A percentile compares a stretch with the other conserved stretches of the same genome.
Conservation (phyloP, 768 basidiomycete species). For the Rhodotorula kratochvilovae region DNA sequence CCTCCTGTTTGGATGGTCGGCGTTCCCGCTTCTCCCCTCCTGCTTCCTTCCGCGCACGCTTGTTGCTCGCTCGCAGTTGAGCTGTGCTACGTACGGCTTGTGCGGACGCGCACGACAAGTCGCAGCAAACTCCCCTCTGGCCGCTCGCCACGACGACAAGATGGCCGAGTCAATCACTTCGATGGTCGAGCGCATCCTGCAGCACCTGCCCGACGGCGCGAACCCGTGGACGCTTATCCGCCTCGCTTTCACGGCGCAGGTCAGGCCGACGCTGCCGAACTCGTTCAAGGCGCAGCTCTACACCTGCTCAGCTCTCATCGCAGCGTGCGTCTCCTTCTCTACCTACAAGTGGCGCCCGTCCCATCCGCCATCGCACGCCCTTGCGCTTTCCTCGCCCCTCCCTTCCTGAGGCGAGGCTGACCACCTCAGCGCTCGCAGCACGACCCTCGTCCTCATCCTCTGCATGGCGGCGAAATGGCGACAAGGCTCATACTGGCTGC, state of each 20-base stretch:
- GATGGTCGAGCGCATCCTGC: neutral
- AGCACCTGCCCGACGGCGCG: neutral
- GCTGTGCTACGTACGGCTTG: no score
- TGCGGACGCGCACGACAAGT: no score
- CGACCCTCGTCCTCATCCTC: neutral
- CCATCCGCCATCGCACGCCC: no score
- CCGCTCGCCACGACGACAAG: no score
- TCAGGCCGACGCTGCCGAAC: neutral
- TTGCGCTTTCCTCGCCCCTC: no score
- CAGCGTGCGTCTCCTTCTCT: neutral
- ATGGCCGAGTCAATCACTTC: neutral
- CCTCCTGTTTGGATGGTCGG: no score
- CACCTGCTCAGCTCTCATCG: neutral
- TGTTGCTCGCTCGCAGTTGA: no score
- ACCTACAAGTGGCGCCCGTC: neutral
- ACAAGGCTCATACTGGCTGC: slow-evolving; percentile 9
- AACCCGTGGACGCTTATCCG: slow-evolving; percentile 6
- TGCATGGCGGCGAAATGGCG: slow-evolving; percentile 11
- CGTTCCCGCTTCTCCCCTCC: no score
- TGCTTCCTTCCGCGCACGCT: no score
- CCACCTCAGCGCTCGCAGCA: neutral
- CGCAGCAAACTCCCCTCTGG: no score
- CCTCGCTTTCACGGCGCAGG: neutral
- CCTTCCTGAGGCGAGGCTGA: neutral
- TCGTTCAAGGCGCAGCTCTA: slow-evolving; percentile 18